A percentile compares a stretch with the other conserved stretches of the same genome.
These are phyloP conservation scores for Silene uniflora DNA, from an alignment of 148 eudicot species.

Conservation along the genomic window DNA sequence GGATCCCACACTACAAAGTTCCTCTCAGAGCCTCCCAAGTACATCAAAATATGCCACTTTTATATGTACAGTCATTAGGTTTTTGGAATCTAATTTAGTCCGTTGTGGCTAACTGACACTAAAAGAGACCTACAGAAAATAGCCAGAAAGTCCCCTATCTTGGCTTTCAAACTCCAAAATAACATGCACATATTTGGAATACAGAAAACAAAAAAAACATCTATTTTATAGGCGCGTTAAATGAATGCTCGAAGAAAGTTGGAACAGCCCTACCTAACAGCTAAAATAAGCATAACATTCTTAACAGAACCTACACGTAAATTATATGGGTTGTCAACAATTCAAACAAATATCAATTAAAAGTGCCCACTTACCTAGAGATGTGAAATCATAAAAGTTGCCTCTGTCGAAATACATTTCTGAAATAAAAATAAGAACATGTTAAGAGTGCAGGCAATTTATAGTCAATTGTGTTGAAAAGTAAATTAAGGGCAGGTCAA, in stretches of 20 bases:
- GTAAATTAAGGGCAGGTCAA: constrained; percentile 8
- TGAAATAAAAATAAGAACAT: constrained; percentile 36
- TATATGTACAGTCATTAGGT: not conserved
- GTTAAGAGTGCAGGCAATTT: not conserved
- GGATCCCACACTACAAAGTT: not conserved
- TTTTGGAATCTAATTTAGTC: not conserved
- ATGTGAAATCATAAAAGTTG: constrained; percentile 85
- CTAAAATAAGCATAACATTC: not conserved
- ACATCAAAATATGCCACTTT: not conserved
- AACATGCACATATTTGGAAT: not conserved
- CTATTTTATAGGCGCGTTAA: not conserved
- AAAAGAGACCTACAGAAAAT: not conserved
- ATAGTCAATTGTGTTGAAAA: constrained; percentile 3
- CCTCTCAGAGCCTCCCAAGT: not conserved
- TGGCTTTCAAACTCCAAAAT: not conserved
- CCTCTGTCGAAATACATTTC: constrained; percentile 91
- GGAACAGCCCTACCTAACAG: not conserved
- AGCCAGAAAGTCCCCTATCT: not conserved
- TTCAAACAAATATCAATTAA: not conserved
- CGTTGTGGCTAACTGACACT: not conserved
- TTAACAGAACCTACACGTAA: not conserved
- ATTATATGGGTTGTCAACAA: not conserved
- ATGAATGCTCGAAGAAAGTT: not conserved
- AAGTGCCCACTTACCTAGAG: constrained; percentile 58
- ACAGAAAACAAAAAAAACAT: not conserved